Evolutionary conservation across 164 flowering plant genomes (phyloP).

Genomic region (Saururus chinensis): DNA sequence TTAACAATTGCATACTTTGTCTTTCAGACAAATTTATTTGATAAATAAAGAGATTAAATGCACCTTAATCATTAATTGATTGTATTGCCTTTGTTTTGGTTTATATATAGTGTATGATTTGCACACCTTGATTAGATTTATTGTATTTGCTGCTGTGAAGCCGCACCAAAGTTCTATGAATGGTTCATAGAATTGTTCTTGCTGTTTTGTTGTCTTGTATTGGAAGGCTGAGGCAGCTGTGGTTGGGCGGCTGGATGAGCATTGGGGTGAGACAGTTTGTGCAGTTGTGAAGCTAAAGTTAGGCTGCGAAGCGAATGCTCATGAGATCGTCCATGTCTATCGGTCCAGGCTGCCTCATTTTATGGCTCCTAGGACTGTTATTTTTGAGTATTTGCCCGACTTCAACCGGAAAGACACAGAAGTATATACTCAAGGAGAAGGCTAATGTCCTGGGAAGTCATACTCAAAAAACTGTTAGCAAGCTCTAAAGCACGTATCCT

Average conservation of each 20-base stretch:
- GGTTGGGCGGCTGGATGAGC: slow-evolving; percentile 36
- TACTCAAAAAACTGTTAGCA: slow-evolving; percentile 11
- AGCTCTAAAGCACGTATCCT: slow-evolving; percentile 4
- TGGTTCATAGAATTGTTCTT: too few relatives aligned
- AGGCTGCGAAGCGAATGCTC: slow-evolving; percentile 12
- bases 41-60: too few relatives aligned
- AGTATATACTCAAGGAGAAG: slow-evolving; percentile 44
- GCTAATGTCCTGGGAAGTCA: slow-evolving; percentile 32
- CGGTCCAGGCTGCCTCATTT: slow-evolving; percentile 27
- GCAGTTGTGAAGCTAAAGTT: slow-evolving; percentile 59
- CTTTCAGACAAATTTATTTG: too few relatives aligned
- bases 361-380: slow-evolving; percentile 45
- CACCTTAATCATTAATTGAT: too few relatives aligned
- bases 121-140: too few relatives aligned
- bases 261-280: slow-evolving; percentile 38
- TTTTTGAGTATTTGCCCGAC: slow-evolving; percentile 51
- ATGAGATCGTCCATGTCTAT: slow-evolving; percentile 45
- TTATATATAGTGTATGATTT: too few relatives aligned
- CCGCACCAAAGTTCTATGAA: too few relatives aligned
- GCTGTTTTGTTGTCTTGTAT: too few relatives aligned
- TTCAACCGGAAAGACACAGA: slow-evolving; percentile 60
- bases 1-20: too few relatives aligned
- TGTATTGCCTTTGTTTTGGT: too few relatives aligned
- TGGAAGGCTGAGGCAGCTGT: slow-evolving; percentile 80
- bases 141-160: too few relatives aligned